A percentile compares a stretch with the other conserved stretches of the same genome.
Evolutionary conservation across 2,329 filamentous ascomycete genomes (phyloP).

Genomic region (Diaporthe sp.): DNA sequence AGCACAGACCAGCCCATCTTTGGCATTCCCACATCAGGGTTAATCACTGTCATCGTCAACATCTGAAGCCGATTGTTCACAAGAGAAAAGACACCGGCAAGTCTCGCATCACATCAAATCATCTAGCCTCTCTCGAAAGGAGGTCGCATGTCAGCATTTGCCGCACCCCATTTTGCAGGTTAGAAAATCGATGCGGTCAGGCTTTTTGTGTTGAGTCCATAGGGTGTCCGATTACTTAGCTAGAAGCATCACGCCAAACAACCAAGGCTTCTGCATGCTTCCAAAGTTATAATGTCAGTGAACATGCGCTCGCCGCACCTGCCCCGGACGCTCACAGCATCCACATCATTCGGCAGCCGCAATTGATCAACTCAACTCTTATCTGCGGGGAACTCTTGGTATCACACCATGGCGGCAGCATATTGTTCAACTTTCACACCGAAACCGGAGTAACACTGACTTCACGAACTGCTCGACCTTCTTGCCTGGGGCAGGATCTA

Average conservation of each 20-base stretch:
- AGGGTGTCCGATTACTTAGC: neutral
- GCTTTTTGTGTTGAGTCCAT: neutral
- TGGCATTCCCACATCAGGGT: neutral
- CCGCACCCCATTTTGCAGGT: neutral
- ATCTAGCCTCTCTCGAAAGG: neutral
- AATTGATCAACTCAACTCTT: conserved; percentile 9
- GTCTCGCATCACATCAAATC: neutral
- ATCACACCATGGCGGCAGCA: conserved; percentile 4
- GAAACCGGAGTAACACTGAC: neutral
- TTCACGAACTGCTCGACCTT: neutral
- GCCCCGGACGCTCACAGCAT: neutral
- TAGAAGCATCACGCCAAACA: neutral
- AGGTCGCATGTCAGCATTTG: neutral
- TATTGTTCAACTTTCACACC: conserved; percentile 11
- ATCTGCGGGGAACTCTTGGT: conserved; percentile 31
- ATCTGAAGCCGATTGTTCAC: neutral
- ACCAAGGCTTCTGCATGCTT: neutral
- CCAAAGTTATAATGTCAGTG: neutral
- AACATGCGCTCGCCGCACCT: neutral
- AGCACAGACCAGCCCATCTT: conserved; percentile 19
- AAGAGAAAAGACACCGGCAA: neutral
- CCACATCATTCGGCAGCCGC: neutral
- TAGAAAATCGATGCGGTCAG: neutral
- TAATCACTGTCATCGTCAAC: neutral
- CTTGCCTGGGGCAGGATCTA: neutral